Evolutionary conservation across 2,329 filamentous ascomycete genomes (phyloP).

Genomic region (Chlorencoelia australis): DNA sequence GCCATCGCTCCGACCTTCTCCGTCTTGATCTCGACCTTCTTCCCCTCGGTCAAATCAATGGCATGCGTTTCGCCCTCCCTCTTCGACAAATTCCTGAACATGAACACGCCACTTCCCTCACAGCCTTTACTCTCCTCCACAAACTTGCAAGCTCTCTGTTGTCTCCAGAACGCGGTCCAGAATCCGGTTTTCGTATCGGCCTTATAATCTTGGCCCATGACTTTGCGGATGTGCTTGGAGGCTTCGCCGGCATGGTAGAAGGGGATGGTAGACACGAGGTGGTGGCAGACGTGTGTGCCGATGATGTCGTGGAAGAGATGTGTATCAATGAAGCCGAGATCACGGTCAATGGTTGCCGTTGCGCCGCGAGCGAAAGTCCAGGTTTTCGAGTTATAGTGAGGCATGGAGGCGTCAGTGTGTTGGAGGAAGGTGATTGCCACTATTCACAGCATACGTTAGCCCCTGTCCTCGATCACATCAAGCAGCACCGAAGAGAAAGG

Average conservation of each 20-base stretch:
- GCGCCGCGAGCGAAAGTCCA: slow-evolving; percentile 57
- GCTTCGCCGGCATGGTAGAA: slow-evolving; percentile 52
- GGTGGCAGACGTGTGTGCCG: slow-evolving; percentile 53
- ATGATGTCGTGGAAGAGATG: slow-evolving; percentile 59
- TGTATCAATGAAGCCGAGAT: slow-evolving; percentile 54
- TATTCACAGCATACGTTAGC: slow-evolving; percentile 24
- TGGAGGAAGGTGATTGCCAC: slow-evolving; percentile 69
- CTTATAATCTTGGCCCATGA: slow-evolving; percentile 46
- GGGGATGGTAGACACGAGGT: slow-evolving; percentile 50
- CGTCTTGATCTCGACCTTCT: slow-evolving; percentile 3
- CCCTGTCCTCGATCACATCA: too few species aligned
- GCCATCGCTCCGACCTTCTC: slow-evolving; percentile 16
- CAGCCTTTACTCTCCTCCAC: slow-evolving; percentile 27
- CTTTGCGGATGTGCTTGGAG: slow-evolving; percentile 43
- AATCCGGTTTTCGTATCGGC: slow-evolving; percentile 30
- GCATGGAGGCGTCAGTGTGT: slow-evolving; percentile 50
- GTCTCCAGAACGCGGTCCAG: slow-evolving; percentile 28
- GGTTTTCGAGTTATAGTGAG: slow-evolving; percentile 46
- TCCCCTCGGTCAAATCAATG: slow-evolving; percentile 10
- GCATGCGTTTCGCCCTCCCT: slow-evolving; percentile 17
- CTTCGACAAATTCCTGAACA: slow-evolving; percentile 26
- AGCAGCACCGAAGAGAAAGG: slow-evolving; percentile 1
- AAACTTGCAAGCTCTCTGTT: slow-evolving; percentile 26
- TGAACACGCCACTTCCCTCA: slow-evolving; percentile 26
- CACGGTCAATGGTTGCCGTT: slow-evolving; percentile 52